Conservation (phyloP, 2,329 filamentous ascomycete species). For the Beauveria medogensis region DNA sequence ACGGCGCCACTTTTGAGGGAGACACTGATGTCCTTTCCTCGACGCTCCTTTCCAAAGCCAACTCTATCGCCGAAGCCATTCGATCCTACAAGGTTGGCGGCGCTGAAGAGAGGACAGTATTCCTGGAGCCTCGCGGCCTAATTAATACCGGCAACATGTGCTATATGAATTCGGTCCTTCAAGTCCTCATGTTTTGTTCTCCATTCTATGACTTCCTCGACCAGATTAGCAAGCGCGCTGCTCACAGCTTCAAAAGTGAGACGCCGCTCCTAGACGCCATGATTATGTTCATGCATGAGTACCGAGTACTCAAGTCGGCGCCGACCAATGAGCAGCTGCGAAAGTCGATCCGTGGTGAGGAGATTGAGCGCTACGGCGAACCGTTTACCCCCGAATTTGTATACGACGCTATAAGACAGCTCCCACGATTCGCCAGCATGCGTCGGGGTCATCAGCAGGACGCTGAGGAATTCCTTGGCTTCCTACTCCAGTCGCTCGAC, state of each 20-base stretch:
- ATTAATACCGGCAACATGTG: constrained; percentile 99
- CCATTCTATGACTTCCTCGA: constrained; percentile 94
- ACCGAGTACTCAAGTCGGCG: constrained; percentile 76
- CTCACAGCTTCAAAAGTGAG: constrained; percentile 89
- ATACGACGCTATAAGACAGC: constrained; percentile 80
- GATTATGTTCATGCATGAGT: constrained; percentile 95
- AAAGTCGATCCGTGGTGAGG: constrained; percentile 66
- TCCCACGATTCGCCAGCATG: constrained; percentile 88
- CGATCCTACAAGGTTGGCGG: constrained; percentile 61
- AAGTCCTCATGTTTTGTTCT: constrained; percentile 87
- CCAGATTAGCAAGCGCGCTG: constrained; percentile 72
- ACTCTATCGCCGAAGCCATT: constrained; percentile 68
- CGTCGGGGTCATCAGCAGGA: constrained; percentile 95
- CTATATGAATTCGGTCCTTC: constrained; percentile 99
- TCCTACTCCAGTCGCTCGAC: constrained; percentile 84
- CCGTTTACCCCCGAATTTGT: constrained; percentile 90
- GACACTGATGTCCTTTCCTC: constrained; percentile 24
- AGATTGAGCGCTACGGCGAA: constrained; percentile 85
- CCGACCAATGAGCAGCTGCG: constrained; percentile 65
- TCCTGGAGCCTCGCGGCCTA: constrained; percentile 85
- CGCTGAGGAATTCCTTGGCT: constrained; percentile 92
- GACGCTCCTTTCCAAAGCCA: constrained; percentile 40
- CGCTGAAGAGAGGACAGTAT: constrained; percentile 56
- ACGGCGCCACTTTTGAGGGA: background rate
- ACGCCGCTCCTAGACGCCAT: constrained; percentile 91